phyloP scores from a whole-genome alignment of 495 filamentous ascomycete genomes.

The Aspergillus nidulans region DNA sequence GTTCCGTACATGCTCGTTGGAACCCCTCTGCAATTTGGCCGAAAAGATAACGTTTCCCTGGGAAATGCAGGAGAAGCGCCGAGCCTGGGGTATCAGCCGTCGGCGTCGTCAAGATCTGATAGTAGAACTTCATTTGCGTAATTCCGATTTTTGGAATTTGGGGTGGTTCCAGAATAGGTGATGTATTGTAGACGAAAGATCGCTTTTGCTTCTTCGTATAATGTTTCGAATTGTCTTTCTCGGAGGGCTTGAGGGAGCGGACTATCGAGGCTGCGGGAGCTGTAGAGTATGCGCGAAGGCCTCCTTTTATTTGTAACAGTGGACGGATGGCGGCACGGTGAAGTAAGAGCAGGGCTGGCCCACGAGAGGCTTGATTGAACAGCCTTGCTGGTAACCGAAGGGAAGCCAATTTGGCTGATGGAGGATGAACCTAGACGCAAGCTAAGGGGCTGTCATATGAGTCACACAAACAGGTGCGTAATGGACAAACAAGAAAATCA shows the following conservation, averaged over 20 bases:
- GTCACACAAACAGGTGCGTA: background rate
- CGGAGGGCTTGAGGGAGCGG: constrained; percentile 1
- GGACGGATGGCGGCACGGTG: background rate
- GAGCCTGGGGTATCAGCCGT: constrained; percentile 87
- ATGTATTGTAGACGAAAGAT: constrained; percentile 29
- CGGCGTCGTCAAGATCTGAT: constrained; percentile 75
- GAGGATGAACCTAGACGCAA: background rate
- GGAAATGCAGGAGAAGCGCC: constrained; percentile 68
- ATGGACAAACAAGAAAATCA: background rate
- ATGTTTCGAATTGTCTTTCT: background rate
- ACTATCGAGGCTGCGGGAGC: background rate
- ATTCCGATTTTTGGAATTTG: background rate
- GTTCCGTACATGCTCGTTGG: constrained; percentile 70
- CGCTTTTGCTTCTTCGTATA: background rate
- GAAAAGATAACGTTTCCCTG: constrained; percentile 79
- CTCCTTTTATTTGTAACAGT: background rate
- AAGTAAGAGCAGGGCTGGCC: constrained; percentile 14
- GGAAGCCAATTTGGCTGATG: constrained; percentile 43
- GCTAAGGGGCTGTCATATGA: constrained; percentile 3
- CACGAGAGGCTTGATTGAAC: constrained; percentile 28
- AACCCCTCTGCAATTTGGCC: constrained; percentile 80
- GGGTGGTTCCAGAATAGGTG: constrained; percentile 10
- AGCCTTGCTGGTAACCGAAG: constrained; percentile 29
- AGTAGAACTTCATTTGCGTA: constrained; percentile 60
- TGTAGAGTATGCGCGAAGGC: background rate